Percentiles rank a stretch among this genome's conserved stretches.
phyloP scores from a whole-genome alignment of 176 grass and related monocot genomes.

The Otatea glauca region DNA sequence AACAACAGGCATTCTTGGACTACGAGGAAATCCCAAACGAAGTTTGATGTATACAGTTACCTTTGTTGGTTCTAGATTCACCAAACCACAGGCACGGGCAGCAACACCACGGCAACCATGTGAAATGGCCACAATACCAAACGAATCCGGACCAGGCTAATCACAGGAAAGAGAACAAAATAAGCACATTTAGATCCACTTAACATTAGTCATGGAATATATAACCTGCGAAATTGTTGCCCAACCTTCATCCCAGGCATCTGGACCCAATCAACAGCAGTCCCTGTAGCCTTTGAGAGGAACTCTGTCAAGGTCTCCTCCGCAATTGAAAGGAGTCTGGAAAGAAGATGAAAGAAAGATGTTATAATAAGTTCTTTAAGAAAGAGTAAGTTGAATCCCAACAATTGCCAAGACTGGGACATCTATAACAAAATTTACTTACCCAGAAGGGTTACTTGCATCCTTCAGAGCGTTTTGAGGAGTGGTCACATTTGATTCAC shows the following conservation, averaged over 20 bases:
- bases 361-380: neutral
- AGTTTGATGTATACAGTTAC: constrained; percentile 40
- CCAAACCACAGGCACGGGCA: constrained; percentile 97
- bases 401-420: neutral
- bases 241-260: constrained; percentile 99
- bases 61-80: constrained; percentile 95
- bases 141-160: constrained; percentile 99
- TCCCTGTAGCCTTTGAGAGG: constrained; percentile 99
- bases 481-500: constrained; percentile 84
- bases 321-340: constrained; percentile 82
- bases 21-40: neutral
- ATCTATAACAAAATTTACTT: constrained; percentile 27
- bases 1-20: neutral
- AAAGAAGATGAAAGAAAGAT: neutral
- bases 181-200: constrained; percentile 26
- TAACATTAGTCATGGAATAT: neutral
- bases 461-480: constrained; percentile 78
- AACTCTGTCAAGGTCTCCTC: constrained; percentile 99
- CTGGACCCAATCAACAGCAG: constrained; percentile 99
- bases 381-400: neutral
- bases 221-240: constrained; percentile 14
- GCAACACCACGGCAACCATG: constrained; percentile 90
- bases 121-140: constrained; percentile 97
- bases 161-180: constrained; percentile 4
- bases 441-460: constrained; percentile 97